Evolutionary conservation across 78 protist species (phyloP).

Genomic region (Dictyostelium brefeldianum): DNA sequence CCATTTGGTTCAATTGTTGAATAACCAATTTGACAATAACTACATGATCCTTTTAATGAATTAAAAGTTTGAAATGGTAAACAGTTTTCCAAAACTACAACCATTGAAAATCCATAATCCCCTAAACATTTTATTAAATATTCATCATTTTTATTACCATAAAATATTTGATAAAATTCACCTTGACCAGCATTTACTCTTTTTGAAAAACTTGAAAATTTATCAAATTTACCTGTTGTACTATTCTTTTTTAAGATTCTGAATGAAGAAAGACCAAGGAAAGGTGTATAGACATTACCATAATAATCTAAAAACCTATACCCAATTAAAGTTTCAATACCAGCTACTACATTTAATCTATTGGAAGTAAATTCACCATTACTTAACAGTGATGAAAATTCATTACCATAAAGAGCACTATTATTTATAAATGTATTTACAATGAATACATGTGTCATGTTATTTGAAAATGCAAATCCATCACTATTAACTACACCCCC

Average conservation of each 20-base stretch:
- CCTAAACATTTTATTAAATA: background rate
- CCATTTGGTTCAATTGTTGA: background rate
- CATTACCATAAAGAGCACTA: background rate
- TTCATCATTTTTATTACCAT: background rate
- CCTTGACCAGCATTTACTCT: constrained; percentile 3
- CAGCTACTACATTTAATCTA: too few species aligned
- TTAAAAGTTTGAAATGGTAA: background rate
- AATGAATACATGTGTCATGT: background rate
- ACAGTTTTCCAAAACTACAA: background rate
- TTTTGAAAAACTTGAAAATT: background rate
- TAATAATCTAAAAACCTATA: background rate
- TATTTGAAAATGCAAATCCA: background rate
- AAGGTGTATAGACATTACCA: background rate
- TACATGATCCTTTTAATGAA: background rate
- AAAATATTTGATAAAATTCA: background rate
- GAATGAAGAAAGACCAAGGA: too few species aligned
- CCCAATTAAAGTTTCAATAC: too few species aligned
- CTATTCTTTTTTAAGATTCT: too few species aligned
- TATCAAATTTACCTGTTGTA: too few species aligned
- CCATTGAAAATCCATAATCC: background rate
- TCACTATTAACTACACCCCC: background rate
- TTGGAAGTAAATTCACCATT: too few species aligned
- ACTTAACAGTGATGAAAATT: background rate
- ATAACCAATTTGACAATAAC: background rate
- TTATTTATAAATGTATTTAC: background rate